phyloP scores from a whole-genome alignment of 345 rosid species.

The Corymbia maculata region DNA sequence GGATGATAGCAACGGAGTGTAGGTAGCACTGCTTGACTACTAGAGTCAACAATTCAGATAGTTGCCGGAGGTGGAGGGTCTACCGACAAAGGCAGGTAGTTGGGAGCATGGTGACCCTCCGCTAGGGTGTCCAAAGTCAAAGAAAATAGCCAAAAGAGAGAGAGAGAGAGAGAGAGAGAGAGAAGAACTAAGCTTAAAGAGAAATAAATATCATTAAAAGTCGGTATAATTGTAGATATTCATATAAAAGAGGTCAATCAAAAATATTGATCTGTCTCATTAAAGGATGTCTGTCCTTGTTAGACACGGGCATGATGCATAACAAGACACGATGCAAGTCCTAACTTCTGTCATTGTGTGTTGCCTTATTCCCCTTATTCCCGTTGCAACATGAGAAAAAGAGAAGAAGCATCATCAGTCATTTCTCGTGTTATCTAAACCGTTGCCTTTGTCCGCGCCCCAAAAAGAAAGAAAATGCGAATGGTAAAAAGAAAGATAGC shows the following conservation, averaged over 20 bases:
- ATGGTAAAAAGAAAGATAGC: background rate
- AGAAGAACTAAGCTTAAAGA: background rate
- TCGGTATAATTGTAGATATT: background rate
- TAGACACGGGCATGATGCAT: background rate
- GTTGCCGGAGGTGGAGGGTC: background rate
- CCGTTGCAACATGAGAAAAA: background rate
- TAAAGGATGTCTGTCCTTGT: background rate
- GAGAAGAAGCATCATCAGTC: background rate
- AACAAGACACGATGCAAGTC: background rate
- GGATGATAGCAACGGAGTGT: background rate
- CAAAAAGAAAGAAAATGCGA: background rate
- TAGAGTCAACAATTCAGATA: background rate
- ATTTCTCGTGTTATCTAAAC: background rate
- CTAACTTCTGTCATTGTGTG: background rate
- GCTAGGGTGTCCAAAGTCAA: background rate
- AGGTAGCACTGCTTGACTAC: background rate
- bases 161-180: too few relatives aligned
- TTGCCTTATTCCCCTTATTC: background rate
- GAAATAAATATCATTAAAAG: background rate
- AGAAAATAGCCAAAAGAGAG: background rate
- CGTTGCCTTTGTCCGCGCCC: background rate
- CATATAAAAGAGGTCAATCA: background rate
- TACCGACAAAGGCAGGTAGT: background rate
- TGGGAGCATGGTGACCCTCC: background rate
- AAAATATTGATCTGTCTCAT: background rate